Conservation (phyloP, 805 yeast genomes). For the Hanseniaspora occidentalis region DNA sequence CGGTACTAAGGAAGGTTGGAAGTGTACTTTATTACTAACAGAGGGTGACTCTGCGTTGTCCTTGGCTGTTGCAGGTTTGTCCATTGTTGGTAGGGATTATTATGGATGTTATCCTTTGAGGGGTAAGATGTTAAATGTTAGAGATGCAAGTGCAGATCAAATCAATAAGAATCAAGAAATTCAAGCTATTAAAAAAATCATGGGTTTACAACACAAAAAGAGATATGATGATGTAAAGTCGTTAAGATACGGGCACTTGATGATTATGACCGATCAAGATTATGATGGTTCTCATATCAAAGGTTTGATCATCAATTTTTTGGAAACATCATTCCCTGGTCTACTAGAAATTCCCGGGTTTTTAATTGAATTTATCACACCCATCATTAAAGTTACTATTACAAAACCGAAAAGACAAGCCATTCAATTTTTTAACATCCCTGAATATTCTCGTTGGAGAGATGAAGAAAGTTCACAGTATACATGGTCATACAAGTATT, state of each 20-base stretch:
- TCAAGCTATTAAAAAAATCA: conserved; percentile 87
- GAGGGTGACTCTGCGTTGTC: conserved; percentile 96
- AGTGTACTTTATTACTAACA: conserved; percentile 85
- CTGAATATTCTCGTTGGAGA: conserved; percentile 91
- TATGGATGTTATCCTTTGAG: conserved; percentile 93
- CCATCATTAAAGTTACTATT: conserved; percentile 83
- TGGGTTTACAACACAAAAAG: conserved; percentile 91
- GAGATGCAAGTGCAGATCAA: conserved; percentile 96
- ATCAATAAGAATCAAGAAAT: conserved; percentile 87
- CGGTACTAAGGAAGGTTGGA: conserved; percentile 83
- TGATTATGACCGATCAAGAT: conserved; percentile 99
- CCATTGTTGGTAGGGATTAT: conserved; percentile 89
- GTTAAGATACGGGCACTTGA: conserved; percentile 86
- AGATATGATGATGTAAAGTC: conserved; percentile 59
- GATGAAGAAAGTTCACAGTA: conserved; percentile 61
- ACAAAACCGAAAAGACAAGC: conserved; percentile 46
- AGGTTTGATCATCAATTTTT: conserved; percentile 84
- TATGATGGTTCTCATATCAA: conserved; percentile 98
- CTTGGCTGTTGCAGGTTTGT: conserved; percentile 83
- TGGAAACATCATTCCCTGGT: conserved; percentile 92
- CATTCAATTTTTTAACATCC: conserved; percentile 83
- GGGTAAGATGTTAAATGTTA: conserved; percentile 88
- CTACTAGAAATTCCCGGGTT: conserved; percentile 83
- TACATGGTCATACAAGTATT: conserved; percentile 88
- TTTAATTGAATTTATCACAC: conserved; percentile 87